Base-by-base conservation (phyloP, 2,329 filamentous ascomycete species). In the Xylariaceae sp. region DNA sequence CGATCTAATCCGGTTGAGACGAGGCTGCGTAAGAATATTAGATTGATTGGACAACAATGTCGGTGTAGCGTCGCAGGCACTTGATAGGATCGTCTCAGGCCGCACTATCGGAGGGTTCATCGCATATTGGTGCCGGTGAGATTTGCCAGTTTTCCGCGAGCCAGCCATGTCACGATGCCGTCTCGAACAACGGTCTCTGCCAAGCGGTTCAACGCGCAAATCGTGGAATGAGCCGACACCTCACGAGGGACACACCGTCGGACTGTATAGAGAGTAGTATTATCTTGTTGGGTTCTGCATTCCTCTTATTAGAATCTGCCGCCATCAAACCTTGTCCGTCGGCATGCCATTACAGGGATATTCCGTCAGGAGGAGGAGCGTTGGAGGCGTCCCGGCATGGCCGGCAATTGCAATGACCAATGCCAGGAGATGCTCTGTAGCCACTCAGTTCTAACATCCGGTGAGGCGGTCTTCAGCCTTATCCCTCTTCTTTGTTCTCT, bases 31-130 rank as follows among this genome's bases (percentile, higher is more conserved):
- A 20, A 29, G 44, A 44, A 40, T 44, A 43, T 44, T 26, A 29
- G 44, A 51, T 59, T 60, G 57, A 62, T 62, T 62, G 60, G 60
- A 57, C 42, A 44, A 20, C 19, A 56, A 20, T 52, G 54, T 52
- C 52, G 51, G 54, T 60, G 60, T 57, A 51, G 54, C 50, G 57
- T 54, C 57, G 51, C 59, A 57, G 45, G 54, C 43, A 46, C 40
- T 53, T 37, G 26, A 54, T 40, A 37, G 32, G 51, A 52, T 52
- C 23, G 23, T 44, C 41, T 40, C 46, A 37, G 43, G 42, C 21
- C 32, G 14, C 50, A 45, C 52, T 51, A 32, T 37, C 37, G 43
- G 40, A 40, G 18, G 52, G 43, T 50, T 50, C 53, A 54, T 59
- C 49, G 40, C 49, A 55, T 57, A 54, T 52, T 37, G 32, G 32